Base-by-base conservation (phyloP, 805 yeast genomes). In the Scheffersomyces ergatensis region DNA sequence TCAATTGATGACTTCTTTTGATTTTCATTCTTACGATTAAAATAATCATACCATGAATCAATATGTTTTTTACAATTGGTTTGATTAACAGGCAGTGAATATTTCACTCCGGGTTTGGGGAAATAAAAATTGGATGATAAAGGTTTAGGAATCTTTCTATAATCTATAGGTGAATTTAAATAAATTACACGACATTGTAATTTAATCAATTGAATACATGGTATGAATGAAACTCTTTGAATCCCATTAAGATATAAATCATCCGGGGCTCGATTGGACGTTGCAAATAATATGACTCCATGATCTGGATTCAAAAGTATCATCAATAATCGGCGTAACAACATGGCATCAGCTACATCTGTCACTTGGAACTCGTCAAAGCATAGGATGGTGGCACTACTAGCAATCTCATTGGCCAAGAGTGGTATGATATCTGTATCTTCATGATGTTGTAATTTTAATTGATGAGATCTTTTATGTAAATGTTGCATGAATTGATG, bases 341-440 rank as follows among this genome's bases (percentile, higher is more conserved):
- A 72, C 98, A 93, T 93, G 2, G 99, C 99, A 63, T 93, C 99
- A 0, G 98, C 99, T 23, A 93, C 97, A 61, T 93, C 99, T 0
- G 96, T 89, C 33, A 93, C 99, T 64, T 93, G 98, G 58, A 93
- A 92, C 65, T 93, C 99, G 65, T 93, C 99, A 59, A 93, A 88
- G 62, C 99, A 93, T 44, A 93, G 62, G 1, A 93, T 80, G 1
- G 92, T 83, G 3, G 93, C 75, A 37, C 75, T 70, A 47, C 76
- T 76, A 1, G 97, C 86, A 41, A 93, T 78, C 53, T 88, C 95
- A 45, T 83, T 81, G 0, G 97, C 97, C 26, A 89, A 65, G 25
- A 80, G 61, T 2, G 97, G 97, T 37, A 90, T 83, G 2, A 90
- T 83, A 54, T 90, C 97, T 39, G 85, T 65, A 48, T 85, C 89